Percentiles rank a stretch among this genome's conserved stretches.
Evolutionary conservation across 257 asterid species (phyloP).

Genomic region (Primulina eburnea): DNA sequence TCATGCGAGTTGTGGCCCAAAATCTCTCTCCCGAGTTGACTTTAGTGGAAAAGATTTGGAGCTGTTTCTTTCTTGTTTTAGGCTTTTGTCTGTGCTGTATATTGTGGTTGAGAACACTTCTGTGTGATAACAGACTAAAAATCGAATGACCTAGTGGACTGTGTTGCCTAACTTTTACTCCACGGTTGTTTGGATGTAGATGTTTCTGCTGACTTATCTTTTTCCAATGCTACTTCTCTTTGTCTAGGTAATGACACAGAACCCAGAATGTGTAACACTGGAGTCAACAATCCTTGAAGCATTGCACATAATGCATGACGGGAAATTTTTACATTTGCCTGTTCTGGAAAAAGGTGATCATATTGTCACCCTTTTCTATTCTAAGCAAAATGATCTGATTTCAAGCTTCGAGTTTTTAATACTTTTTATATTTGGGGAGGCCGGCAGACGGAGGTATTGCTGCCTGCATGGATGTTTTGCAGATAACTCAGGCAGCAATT

Average conservation of each 20-base stretch:
- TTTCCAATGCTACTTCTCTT: slow-evolving; percentile 22
- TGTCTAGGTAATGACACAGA: slow-evolving; percentile 81
- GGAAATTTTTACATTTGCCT: slow-evolving; percentile 84
- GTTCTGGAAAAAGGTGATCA: slow-evolving; percentile 74
- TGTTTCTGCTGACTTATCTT: slow-evolving; percentile 24
- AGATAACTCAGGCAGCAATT: slow-evolving; percentile 87
- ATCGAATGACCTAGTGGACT: slow-evolving; percentile 13
- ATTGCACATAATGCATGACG: slow-evolving; percentile 90
- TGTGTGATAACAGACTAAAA: not conserved
- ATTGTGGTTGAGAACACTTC: not conserved
- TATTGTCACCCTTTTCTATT: slow-evolving; percentile 3
- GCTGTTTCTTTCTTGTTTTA: slow-evolving; percentile 20
- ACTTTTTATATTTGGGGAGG: slow-evolving; percentile 14
- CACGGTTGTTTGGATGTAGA: slow-evolving; percentile 16
- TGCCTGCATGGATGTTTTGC: slow-evolving; percentile 85
- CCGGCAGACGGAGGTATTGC: slow-evolving; percentile 68
- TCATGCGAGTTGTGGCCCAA: slow-evolving; percentile 86
- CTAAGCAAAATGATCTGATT: slow-evolving; percentile 1
- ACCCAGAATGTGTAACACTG: slow-evolving; percentile 77
- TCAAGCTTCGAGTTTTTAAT: not conserved
- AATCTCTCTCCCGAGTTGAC: slow-evolving; percentile 89
- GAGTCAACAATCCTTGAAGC: slow-evolving; percentile 90
- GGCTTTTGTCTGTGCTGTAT: slow-evolving; percentile 3
- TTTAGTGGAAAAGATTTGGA: slow-evolving; percentile 73
- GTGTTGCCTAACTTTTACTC: slow-evolving; percentile 17